Evolutionary conservation across 1,284 basidiomycete species (phyloP).

Genomic region (Afroboletus lepidellus): DNA sequence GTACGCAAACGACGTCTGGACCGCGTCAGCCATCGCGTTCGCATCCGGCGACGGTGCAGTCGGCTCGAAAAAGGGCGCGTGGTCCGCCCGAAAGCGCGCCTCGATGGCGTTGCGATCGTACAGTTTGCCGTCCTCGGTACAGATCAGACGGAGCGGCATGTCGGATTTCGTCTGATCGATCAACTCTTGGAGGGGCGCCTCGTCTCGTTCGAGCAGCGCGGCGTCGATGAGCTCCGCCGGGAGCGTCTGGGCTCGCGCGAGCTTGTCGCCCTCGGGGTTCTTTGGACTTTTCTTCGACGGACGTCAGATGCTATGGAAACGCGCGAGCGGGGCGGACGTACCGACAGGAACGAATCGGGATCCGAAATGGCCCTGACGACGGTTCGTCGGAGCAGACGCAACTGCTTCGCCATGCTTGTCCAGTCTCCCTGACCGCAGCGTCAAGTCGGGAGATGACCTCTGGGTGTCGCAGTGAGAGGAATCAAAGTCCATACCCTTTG

Average conservation of each 20-base stretch:
- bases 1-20: slow-evolving; percentile 18
- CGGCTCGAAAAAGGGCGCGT: slow-evolving; percentile 14
- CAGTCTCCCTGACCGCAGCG: background rate
- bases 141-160: slow-evolving; percentile 27
- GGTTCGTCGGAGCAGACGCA: slow-evolving; percentile 12
- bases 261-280: background rate
- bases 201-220: background rate
- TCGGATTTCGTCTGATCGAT: slow-evolving; percentile 14
- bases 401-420: slow-evolving; percentile 9
- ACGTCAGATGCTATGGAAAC: background rate
- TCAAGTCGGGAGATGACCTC: background rate
- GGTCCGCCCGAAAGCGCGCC: slow-evolving; percentile 15
- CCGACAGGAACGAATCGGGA: slow-evolving; percentile 8
- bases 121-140: slow-evolving; percentile 17
- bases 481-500: background rate
- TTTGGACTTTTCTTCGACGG: too few relatives aligned
- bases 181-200: slow-evolving; percentile 9
- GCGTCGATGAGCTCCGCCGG: background rate
- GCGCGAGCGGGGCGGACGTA: background rate
- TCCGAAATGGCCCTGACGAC: slow-evolving; percentile 23
- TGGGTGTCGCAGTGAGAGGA: too few relatives aligned
- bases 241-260: background rate
- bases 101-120: slow-evolving; percentile 19
- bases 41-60: background rate
- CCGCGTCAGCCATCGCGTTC: background rate